These are phyloP conservation scores for Mycena albidolilacea DNA, from an alignment of 768 basidiomycete species.

Conservation along the genomic window DNA sequence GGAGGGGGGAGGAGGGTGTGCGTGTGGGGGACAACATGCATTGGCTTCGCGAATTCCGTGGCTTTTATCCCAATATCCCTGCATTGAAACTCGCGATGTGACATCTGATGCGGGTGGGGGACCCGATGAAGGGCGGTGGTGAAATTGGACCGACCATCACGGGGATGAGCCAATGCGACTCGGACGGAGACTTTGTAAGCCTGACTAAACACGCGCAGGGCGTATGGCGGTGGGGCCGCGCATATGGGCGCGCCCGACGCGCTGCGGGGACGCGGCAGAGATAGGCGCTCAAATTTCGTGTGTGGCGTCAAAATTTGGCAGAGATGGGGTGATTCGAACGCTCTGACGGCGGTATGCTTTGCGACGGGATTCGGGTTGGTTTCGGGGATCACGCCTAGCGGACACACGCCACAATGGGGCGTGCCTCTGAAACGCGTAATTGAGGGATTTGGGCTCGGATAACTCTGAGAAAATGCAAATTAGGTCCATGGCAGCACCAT, in stretches of 20 bases:
- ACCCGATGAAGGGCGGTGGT: slow-evolving; percentile 19
- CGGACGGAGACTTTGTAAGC: slow-evolving; percentile 35
- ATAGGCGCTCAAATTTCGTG: neutral
- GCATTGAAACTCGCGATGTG: slow-evolving; percentile 26
- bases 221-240: neutral
- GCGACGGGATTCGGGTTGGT: no score
- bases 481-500: neutral
- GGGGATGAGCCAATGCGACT: slow-evolving; percentile 27
- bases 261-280: neutral
- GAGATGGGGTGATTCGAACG: neutral
- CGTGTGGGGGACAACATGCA: neutral
- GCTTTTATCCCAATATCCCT: slow-evolving; percentile 18
- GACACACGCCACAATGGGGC: neutral
- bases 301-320: neutral
- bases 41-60: neutral
- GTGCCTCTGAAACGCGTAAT: slow-evolving; percentile 15
- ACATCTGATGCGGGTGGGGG: slow-evolving; percentile 25
- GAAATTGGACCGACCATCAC: slow-evolving; percentile 35
- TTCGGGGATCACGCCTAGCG: neutral
- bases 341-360: neutral
- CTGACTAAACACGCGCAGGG: neutral
- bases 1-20: neutral
- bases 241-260: neutral
- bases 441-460: slow-evolving; percentile 12
- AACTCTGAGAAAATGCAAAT: neutral